Percentiles rank a stretch among this genome's conserved stretches.
phyloP scores from a whole-genome alignment of 2,329 filamentous ascomycete species.

The Cytospora mali region DNA sequence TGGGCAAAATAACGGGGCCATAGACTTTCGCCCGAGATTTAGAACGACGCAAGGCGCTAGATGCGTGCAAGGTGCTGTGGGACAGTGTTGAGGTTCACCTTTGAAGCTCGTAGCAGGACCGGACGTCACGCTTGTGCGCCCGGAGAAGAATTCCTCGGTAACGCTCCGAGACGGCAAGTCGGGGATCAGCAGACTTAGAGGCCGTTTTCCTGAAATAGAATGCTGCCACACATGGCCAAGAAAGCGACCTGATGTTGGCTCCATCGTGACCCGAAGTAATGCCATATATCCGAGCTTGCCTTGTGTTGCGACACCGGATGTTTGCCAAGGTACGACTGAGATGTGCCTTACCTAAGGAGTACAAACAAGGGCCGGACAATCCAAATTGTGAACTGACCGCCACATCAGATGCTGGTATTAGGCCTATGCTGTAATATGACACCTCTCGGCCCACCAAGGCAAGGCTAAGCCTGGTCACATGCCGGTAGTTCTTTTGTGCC shows the following conservation, averaged over 20 bases:
- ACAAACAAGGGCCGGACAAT: neutral
- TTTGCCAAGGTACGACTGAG: neutral
- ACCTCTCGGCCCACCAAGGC: neutral
- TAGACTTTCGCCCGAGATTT: neutral
- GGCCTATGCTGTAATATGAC: neutral
- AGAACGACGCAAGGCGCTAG: neutral
- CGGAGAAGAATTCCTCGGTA: neutral
- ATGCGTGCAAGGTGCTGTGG: neutral
- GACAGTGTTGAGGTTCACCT: neutral
- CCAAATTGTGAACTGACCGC: neutral
- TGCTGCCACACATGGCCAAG: neutral
- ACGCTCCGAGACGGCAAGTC: neutral
- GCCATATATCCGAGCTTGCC: neutral
- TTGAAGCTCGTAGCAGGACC: neutral
- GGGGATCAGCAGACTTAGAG: neutral
- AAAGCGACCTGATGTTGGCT: neutral
- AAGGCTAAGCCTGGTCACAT: neutral
- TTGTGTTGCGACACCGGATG: neutral
- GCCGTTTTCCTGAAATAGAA: neutral
- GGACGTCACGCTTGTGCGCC: neutral
- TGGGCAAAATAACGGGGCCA: neutral
- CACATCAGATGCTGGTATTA: neutral
- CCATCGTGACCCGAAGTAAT: neutral
- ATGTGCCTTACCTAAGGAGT: neutral
- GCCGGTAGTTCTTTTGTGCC: neutral